These are phyloP conservation scores for Ophiostoma quercus DNA, from an alignment of 2,329 filamentous ascomycete genomes.

Conservation along the genomic window DNA sequence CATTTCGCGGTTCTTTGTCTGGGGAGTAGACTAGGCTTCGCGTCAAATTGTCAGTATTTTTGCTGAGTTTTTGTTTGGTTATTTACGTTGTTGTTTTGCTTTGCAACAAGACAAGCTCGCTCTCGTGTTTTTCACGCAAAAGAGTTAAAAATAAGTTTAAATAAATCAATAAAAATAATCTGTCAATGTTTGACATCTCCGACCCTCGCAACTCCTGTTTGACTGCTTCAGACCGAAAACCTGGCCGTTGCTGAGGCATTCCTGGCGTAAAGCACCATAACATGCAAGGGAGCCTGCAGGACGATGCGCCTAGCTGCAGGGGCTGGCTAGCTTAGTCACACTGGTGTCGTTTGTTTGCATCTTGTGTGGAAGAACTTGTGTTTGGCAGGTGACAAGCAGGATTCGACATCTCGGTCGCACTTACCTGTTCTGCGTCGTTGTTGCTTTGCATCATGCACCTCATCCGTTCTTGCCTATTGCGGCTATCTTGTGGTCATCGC, in stretches of 20 bases:
- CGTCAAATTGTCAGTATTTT: neutral
- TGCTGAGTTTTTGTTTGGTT: too few relatives aligned
- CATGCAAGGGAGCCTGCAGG: slow-evolving; percentile 15
- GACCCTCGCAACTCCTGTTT: slow-evolving; percentile 12
- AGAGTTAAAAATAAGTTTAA: neutral
- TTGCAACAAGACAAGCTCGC: slow-evolving; percentile 15
- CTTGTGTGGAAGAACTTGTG: neutral
- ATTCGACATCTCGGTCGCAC: slow-evolving; percentile 12
- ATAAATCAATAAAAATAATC: neutral
- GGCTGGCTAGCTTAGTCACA: slow-evolving; percentile 6
- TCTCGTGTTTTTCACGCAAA: neutral
- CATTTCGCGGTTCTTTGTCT: neutral
- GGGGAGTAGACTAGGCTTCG: neutral
- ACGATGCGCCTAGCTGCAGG: slow-evolving; percentile 1
- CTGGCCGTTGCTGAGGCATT: slow-evolving; percentile 16
- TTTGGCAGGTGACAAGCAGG: slow-evolving; percentile 18
- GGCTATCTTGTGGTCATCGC: neutral
- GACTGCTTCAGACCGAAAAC: neutral
- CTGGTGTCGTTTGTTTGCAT: neutral
- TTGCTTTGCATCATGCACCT: neutral
- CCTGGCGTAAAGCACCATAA: neutral
- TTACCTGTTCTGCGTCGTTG: neutral
- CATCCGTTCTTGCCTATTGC: neutral
- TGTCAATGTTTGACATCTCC: slow-evolving; percentile 8
- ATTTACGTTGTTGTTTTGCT: neutral